phyloP scores from a whole-genome alignment of 441 rosid species.

The Gossypium gossypioides region DNA sequence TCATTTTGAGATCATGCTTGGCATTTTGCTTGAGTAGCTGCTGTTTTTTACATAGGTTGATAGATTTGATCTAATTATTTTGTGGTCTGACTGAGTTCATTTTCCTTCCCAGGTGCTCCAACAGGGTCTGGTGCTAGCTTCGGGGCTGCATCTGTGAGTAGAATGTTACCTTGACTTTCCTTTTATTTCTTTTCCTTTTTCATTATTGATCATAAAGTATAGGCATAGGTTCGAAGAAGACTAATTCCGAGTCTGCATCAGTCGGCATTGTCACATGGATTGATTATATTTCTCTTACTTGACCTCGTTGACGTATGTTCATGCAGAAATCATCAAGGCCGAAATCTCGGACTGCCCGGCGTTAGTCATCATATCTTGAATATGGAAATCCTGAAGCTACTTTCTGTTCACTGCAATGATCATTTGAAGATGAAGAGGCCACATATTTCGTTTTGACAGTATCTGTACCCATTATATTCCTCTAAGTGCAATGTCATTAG shows the following conservation, averaged over 20 bases:
- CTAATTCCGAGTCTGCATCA: neutral
- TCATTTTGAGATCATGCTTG: neutral
- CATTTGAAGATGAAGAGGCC: conserved; percentile 1
- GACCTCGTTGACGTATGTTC: conserved; percentile 7
- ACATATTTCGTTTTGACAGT: neutral
- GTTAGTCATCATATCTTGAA: conserved; percentile 28
- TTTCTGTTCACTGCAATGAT: conserved; percentile 10
- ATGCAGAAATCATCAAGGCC: conserved; percentile 72
- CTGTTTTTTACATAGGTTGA: neutral
- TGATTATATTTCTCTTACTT: neutral
- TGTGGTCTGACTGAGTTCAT: conserved; percentile 10
- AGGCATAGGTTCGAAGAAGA: neutral
- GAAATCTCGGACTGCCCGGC: conserved; percentile 62
- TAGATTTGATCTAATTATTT: neutral
- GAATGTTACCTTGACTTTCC: conserved; percentile 4
- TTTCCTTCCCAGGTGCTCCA: conserved; percentile 42
- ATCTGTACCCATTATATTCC: neutral
- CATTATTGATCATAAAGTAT: neutral
- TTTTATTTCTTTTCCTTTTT: neutral
- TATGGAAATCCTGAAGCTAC: conserved; percentile 8
- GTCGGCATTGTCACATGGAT: neutral
- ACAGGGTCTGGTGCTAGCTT: conserved; percentile 82
- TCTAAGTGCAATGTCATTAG: neutral
- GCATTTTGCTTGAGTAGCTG: neutral
- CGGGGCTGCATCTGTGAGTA: conserved; percentile 66